A percentile compares a stretch with the other conserved stretches of the same genome.
phyloP scores from a whole-genome alignment of 495 filamentous ascomycete species.

The Aspergillus bridgeri region DNA sequence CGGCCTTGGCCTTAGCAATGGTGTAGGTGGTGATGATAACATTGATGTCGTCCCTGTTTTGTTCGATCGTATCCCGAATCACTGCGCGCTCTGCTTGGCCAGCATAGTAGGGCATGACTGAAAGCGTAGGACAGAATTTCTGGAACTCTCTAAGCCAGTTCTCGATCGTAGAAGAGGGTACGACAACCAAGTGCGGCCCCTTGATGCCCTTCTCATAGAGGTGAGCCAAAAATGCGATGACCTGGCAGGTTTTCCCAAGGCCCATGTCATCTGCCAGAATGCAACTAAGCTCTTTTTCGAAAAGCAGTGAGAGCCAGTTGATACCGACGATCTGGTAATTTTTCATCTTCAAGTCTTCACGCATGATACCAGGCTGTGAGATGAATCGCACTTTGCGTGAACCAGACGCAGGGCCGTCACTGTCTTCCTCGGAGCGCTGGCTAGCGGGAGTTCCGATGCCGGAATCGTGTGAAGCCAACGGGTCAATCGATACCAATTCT shows the following conservation, averaged over 20 bases:
- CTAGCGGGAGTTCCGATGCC: conserved; percentile 71
- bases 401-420: conserved; percentile 37
- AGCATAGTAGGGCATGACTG: conserved; percentile 79
- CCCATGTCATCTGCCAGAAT: conserved; percentile 99
- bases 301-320: conserved; percentile 87
- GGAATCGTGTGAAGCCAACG: conserved; percentile 55
- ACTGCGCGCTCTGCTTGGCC: conserved; percentile 57
- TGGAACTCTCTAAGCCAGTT: conserved; percentile 93
- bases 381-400: conserved; percentile 50
- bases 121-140: conserved; percentile 74
- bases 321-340: conserved; percentile 92
- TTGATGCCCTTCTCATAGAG: conserved; percentile 62
- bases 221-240: conserved; percentile 87
- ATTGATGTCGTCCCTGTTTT: conserved; percentile 63
- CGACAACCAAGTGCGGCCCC: conserved; percentile 84
- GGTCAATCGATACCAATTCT: conserved; percentile 59
- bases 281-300: conserved; percentile 69
- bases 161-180: conserved; percentile 87
- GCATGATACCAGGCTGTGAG: conserved; percentile 72
- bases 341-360: conserved; percentile 68
- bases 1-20: conserved; percentile 59
- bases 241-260: conserved; percentile 93
- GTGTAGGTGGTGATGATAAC: conserved; percentile 92
- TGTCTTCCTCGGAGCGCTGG: conserved; percentile 48
- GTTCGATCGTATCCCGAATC: conserved; percentile 63